phyloP scores from a whole-genome alignment of 805 yeast species.

The Isabelozyma pseudorhagii region DNA sequence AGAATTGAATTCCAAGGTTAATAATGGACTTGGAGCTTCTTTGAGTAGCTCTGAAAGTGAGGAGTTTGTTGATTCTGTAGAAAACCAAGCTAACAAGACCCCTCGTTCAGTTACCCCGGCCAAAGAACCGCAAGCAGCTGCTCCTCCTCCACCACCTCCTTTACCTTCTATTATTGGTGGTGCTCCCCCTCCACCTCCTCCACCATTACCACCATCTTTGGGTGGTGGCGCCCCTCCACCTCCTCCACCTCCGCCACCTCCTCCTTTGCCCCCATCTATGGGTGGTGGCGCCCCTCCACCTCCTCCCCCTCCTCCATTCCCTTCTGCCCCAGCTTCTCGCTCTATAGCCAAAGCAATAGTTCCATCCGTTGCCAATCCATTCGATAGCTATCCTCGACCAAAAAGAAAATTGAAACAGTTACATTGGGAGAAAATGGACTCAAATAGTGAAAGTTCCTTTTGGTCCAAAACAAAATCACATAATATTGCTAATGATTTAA shows the following conservation, averaged over 20 bases:
- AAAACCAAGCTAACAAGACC: background rate
- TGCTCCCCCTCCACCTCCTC: conserved; percentile 15
- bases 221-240: conserved; percentile 18
- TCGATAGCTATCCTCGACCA: conserved; percentile 54
- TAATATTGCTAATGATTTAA: conserved; percentile 45
- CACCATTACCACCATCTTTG: conserved; percentile 18
- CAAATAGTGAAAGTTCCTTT: conserved; percentile 47
- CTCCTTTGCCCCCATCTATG: conserved; percentile 11
- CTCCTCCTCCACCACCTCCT: conserved; percentile 26
- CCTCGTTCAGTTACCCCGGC: conserved; percentile 3
- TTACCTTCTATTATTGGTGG: conserved; percentile 13
- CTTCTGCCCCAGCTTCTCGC: conserved; percentile 6
- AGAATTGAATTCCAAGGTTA: conserved; percentile 52
- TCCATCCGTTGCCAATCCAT: conserved; percentile 19
- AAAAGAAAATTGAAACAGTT: conserved; percentile 67
- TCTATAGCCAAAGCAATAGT: conserved; percentile 3
- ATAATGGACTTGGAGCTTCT: conserved; percentile 36
- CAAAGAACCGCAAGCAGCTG: conserved; percentile 7
- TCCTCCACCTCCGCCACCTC: conserved; percentile 28
- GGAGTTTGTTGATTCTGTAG: conserved; percentile 6
- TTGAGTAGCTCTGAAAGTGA: conserved; percentile 14
- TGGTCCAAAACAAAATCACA: conserved; percentile 54
- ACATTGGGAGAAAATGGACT: conserved; percentile 77
- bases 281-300: conserved; percentile 13
- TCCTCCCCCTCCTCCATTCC: conserved; percentile 29